phyloP scores from a whole-genome alignment of 2,329 filamentous ascomycete genomes.

The Pseudopyrenochaeta lycopersici region DNA sequence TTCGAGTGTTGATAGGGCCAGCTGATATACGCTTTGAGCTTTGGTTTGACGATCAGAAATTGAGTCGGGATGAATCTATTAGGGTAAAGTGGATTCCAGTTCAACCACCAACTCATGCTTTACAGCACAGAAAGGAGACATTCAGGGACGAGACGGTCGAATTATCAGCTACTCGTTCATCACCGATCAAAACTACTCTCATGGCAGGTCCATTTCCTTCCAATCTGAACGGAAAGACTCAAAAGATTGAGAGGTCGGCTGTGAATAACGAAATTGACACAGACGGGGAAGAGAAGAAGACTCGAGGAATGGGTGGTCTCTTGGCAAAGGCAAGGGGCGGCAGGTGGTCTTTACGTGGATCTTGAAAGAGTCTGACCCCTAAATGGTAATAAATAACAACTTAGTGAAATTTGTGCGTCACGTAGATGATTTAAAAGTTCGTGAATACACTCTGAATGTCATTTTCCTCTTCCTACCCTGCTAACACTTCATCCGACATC shows the following conservation, averaged over 20 bases:
- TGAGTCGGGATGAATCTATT: slow-evolving; percentile 45
- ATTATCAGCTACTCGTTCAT: slow-evolving; percentile 22
- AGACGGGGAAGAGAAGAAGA: slow-evolving; percentile 15
- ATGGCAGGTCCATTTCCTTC: neutral
- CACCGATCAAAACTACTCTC: slow-evolving; percentile 12
- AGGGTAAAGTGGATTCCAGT: slow-evolving; percentile 45
- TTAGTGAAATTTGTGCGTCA: too few relatives aligned
- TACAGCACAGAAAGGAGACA: slow-evolving; percentile 10
- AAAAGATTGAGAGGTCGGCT: slow-evolving; percentile 4
- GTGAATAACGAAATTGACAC: slow-evolving; percentile 1
- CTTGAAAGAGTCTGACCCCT: neutral
- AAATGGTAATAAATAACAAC: too few relatives aligned
- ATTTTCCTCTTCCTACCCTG: too few relatives aligned
- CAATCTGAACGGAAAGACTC: slow-evolving; percentile 3
- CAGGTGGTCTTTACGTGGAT: slow-evolving; percentile 13
- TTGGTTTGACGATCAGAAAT: slow-evolving; percentile 48
- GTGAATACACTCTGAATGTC: too few relatives aligned
- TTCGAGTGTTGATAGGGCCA: slow-evolving; percentile 50
- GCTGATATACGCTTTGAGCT: slow-evolving; percentile 52
- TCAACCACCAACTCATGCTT: slow-evolving; percentile 14
- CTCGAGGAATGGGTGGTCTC: slow-evolving; percentile 10
- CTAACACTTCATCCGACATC: too few relatives aligned
- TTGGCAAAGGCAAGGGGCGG: slow-evolving; percentile 17
- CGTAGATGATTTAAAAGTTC: neutral
- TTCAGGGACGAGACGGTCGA: slow-evolving; percentile 22